phyloP scores from a whole-genome alignment of 2,329 filamentous ascomycete genomes.

The Diaporthe sp. region DNA sequence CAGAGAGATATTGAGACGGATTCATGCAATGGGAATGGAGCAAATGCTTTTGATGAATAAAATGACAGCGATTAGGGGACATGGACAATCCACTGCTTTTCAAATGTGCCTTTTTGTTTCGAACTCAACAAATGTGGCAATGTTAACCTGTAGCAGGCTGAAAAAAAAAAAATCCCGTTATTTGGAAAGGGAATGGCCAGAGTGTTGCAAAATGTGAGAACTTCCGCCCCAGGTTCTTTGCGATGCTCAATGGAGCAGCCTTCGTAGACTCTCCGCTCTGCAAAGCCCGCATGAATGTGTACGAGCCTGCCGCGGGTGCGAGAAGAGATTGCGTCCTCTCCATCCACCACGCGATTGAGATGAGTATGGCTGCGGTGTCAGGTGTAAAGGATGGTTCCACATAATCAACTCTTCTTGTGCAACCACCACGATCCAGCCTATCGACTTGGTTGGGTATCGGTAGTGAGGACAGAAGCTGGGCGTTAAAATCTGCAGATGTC shows the following conservation, averaged over 20 bases:
- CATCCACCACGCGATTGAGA: neutral
- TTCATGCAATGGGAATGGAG: too few species aligned
- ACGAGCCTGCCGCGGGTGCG: neutral
- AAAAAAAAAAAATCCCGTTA: too few species aligned
- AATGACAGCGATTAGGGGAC: too few species aligned
- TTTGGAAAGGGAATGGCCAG: too few species aligned
- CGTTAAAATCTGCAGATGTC: neutral
- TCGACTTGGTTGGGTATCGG: neutral
- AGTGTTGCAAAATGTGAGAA: too few species aligned
- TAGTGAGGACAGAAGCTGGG: neutral
- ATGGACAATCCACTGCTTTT: too few species aligned
- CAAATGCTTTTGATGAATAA: too few species aligned
- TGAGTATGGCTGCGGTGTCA: neutral
- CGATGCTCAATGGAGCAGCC: neutral
- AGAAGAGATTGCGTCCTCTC: neutral
- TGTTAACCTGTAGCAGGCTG: too few species aligned
- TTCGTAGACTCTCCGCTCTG: neutral
- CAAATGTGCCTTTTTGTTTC: too few species aligned
- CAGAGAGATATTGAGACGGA: neutral
- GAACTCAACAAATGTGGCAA: too few species aligned
- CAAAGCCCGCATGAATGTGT: neutral
- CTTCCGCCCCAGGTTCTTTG: neutral
- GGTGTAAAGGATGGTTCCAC: neutral
- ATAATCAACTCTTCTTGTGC: neutral
- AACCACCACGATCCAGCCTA: neutral